These are phyloP conservation scores for Sporormia fimetaria DNA, from an alignment of 495 filamentous ascomycete genomes.

Conservation along the genomic window DNA sequence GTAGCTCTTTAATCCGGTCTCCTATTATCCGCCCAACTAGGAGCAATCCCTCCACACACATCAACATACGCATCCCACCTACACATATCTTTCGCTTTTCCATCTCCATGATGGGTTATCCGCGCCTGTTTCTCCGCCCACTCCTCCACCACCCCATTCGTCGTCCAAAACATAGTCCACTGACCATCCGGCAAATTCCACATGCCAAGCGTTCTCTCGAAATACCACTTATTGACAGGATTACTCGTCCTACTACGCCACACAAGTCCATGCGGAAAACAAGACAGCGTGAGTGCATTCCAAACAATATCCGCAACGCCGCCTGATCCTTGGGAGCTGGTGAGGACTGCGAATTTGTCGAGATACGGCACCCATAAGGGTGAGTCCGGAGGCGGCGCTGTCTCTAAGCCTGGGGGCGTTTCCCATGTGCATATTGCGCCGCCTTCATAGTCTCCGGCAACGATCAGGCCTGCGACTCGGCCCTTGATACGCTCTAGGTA, in stretches of 20 bases:
- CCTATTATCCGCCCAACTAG: conserved; percentile 72
- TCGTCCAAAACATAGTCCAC: conserved; percentile 99
- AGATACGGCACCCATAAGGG: conserved; percentile 75
- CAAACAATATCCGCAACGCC: conserved; percentile 94
- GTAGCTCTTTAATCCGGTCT: conserved; percentile 24
- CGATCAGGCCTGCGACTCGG: conserved; percentile 76
- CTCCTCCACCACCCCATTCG: conserved; percentile 41
- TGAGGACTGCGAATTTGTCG: conserved; percentile 94
- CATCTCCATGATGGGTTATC: conserved; percentile 8
- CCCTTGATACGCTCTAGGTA: conserved; percentile 69
- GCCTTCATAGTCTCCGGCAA: conserved; percentile 94
- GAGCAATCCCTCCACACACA: conserved; percentile 67
- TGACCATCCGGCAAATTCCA: conserved; percentile 64
- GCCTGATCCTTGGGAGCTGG: conserved; percentile 75
- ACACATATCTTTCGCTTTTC: conserved; percentile 39
- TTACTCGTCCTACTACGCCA: conserved; percentile 35
- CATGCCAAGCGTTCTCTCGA: conserved; percentile 72
- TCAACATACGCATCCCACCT: conserved; percentile 68
- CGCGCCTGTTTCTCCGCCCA: conserved; percentile 3
- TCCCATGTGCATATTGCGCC: conserved; percentile 96
- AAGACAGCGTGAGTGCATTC: conserved; percentile 81
- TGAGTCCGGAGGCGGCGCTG: conserved; percentile 41
- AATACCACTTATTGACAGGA: conserved; percentile 50
- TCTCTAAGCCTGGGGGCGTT: conserved; percentile 45
- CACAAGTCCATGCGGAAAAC: conserved; percentile 52